These are phyloP conservation scores for Pseudofabraea citricarpa DNA, from an alignment of 2,329 filamentous ascomycete genomes.

Conservation along the genomic window DNA sequence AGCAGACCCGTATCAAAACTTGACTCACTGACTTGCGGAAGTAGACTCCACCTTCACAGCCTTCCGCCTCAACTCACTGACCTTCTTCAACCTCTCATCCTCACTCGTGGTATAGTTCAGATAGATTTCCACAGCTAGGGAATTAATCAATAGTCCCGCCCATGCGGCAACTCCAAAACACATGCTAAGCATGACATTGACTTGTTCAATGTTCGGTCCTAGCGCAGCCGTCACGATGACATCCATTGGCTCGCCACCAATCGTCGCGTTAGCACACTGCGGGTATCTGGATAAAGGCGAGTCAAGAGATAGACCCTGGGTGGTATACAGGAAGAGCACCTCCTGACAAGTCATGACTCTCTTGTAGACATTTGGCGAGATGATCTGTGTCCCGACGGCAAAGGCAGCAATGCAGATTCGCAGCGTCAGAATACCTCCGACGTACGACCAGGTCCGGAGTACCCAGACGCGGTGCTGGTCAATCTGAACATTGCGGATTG, in stretches of 20 bases:
- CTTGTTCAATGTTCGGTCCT: background rate
- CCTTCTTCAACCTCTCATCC: conserved; percentile 2
- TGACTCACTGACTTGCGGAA: no score
- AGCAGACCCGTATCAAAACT: no score
- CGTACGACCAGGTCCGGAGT: conserved; percentile 7
- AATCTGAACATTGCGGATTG: conserved; percentile 4
- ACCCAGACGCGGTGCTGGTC: conserved; percentile 9
- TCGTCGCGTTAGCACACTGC: background rate
- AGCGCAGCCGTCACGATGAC: conserved; percentile 5
- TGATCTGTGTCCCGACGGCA: background rate
- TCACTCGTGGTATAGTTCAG: background rate
- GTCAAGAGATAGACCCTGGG: background rate
- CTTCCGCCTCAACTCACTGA: conserved; percentile 6
- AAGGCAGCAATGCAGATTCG: conserved; percentile 4
- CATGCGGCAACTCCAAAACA: conserved; percentile 6
- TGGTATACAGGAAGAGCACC: conserved; percentile 6
- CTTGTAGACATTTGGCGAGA: conserved; percentile 2
- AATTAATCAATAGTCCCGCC: background rate
- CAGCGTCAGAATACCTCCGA: conserved; percentile 7
- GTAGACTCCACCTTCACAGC: conserved; percentile 1
- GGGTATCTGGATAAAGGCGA: conserved; percentile 1
- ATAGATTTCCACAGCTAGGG: conserved; percentile 1
- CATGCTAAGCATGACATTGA: conserved; percentile 3
- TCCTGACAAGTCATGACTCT: conserved; percentile 4
- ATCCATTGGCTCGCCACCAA: background rate